phyloP scores from a whole-genome alignment of 768 basidiomycete genomes.

The Agrocybe praecox region DNA sequence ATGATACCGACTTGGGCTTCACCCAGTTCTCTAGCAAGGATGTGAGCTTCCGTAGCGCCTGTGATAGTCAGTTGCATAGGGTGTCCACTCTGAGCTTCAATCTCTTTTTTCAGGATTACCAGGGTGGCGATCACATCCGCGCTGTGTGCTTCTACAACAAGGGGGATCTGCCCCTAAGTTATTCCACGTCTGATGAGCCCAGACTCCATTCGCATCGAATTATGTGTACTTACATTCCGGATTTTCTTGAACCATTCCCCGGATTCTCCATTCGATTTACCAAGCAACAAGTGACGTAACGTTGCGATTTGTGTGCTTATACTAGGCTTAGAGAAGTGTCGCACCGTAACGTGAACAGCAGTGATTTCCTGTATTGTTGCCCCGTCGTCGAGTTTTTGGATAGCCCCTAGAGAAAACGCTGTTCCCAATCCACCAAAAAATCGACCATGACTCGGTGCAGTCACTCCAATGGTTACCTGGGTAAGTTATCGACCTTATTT shows the following conservation, averaged over 20 bases:
- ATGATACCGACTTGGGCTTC: conserved; percentile 50
- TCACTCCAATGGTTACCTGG: conserved; percentile 61
- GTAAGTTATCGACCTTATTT: neutral
- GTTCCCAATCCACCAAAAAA: conserved; percentile 68
- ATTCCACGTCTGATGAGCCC: neutral
- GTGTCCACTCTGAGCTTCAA: conserved; percentile 47
- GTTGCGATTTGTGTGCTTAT: conserved; percentile 83
- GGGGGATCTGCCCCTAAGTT: conserved; percentile 63
- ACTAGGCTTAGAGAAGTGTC: conserved; percentile 51
- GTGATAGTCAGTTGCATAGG: conserved; percentile 61
- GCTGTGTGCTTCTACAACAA: conserved; percentile 74
- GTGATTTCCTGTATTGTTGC: conserved; percentile 66
- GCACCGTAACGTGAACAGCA: conserved; percentile 67
- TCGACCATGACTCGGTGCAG: conserved; percentile 54
- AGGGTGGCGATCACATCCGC: conserved; percentile 85
- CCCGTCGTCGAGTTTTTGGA: conserved; percentile 58
- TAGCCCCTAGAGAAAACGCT: conserved; percentile 62
- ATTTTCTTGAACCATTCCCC: conserved; percentile 51
- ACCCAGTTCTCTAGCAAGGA: conserved; percentile 69
- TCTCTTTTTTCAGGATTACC: conserved; percentile 66
- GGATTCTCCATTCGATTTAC: conserved; percentile 35
- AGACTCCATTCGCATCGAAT: no score
- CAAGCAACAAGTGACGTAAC: conserved; percentile 65
- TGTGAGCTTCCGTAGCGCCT: conserved; percentile 67
- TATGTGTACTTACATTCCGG: conserved; percentile 35